phyloP scores from a whole-genome alignment of 225 moss, liverwort and hornwort species.

The Lunularia cruciata region DNA sequence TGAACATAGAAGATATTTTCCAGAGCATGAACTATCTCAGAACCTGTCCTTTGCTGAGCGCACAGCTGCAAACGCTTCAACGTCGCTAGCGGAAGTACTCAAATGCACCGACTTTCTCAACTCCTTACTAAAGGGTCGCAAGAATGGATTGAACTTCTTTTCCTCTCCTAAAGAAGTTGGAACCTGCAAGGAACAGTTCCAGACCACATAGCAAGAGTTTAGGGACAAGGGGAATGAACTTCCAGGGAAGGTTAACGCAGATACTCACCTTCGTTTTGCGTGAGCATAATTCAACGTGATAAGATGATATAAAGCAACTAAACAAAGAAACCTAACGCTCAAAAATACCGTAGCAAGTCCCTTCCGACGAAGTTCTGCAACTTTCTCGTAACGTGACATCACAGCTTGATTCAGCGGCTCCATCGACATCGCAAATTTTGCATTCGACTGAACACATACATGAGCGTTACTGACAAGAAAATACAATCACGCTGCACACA shows the following conservation, averaged over 20 bases:
- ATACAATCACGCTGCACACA: background rate
- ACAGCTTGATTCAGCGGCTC: conserved; percentile 47
- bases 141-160: conserved; percentile 50
- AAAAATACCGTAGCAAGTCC: conserved; percentile 51
- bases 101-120: conserved; percentile 40
- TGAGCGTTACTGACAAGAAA: background rate
- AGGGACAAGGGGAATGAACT: no score
- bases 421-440: conserved; percentile 51
- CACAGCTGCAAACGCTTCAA: conserved; percentile 51
- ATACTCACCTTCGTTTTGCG: background rate
- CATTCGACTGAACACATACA: conserved; percentile 43
- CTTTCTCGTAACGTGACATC: conserved; percentile 28
- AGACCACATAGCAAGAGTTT: background rate
- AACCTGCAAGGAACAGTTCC: conserved; percentile 27
- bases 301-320: background rate
- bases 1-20: background rate
- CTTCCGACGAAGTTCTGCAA: conserved; percentile 43
- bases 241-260: background rate
- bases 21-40: conserved; percentile 22
- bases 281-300: background rate
- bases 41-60: conserved; percentile 51
- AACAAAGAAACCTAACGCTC: background rate
- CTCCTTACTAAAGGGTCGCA: conserved; percentile 45
- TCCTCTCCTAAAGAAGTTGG: conserved; percentile 46
- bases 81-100: conserved; percentile 36